Conservation (phyloP, 2,329 filamentous ascomycete species). For the Thielaviopsis ethacetica region DNA sequence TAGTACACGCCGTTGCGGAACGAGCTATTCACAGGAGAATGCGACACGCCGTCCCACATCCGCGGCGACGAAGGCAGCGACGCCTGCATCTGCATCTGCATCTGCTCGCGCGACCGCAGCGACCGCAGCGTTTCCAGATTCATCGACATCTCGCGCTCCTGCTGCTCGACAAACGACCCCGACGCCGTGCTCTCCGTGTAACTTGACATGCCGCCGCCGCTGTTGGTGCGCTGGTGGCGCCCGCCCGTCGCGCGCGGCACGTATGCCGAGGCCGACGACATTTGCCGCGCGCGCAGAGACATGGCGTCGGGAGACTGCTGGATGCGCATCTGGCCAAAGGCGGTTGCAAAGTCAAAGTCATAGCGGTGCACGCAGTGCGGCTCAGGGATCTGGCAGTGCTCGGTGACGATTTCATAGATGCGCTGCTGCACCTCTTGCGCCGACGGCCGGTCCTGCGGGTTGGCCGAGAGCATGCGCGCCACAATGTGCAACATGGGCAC, state of each 20-base stretch:
- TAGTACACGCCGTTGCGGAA: not conserved
- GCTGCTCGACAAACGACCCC: slow-evolving; percentile 1
- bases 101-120: slow-evolving; percentile 4
- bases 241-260: not conserved
- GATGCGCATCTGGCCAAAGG: slow-evolving; percentile 15
- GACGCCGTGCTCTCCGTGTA: slow-evolving; percentile 16
- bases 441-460: slow-evolving; percentile 35
- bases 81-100: not conserved
- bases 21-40: not conserved
- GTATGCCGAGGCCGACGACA: slow-evolving; percentile 13
- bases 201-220: slow-evolving; percentile 22
- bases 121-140: slow-evolving; percentile 5
- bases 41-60: not conserved
- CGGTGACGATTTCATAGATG: slow-evolving; percentile 35
- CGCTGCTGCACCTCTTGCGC: slow-evolving; percentile 35
- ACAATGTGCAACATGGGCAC: slow-evolving; percentile 35
- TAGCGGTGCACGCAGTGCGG: slow-evolving; percentile 40
- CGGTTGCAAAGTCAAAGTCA: slow-evolving; percentile 18
- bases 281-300: slow-evolving; percentile 14
- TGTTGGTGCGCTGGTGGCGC: slow-evolving; percentile 18
- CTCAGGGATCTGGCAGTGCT: slow-evolving; percentile 29
- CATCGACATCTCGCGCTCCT: slow-evolving; percentile 4
- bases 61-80: not conserved
- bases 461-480: slow-evolving; percentile 35
- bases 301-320: slow-evolving; percentile 11